Percentiles rank a stretch among this genome's conserved stretches.
These are phyloP conservation scores for Globisporangium cylindrosporum DNA, from an alignment of 352 stramenopile species.

Conservation along the genomic window DNA sequence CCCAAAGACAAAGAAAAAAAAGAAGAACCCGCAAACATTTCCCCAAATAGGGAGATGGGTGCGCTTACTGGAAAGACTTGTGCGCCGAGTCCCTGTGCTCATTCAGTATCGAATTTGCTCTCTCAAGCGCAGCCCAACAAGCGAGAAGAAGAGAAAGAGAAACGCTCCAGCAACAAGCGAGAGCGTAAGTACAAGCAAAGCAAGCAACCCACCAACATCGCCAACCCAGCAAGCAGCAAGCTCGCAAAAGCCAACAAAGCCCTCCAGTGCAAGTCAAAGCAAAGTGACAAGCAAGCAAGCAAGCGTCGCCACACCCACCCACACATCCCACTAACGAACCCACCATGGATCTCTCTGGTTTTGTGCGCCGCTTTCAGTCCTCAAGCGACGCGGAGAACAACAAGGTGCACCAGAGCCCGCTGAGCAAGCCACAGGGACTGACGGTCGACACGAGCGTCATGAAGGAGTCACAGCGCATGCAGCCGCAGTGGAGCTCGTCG, in stretches of 20 bases:
- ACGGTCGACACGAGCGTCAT: slow-evolving; percentile 51
- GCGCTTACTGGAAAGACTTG: not conserved
- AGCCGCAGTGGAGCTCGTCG: slow-evolving; percentile 23
- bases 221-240: slow-evolving; percentile 12
- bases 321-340: slow-evolving; percentile 3
- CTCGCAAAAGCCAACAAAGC: slow-evolving; percentile 3
- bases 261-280: not conserved
- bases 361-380: slow-evolving; percentile 35
- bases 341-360: slow-evolving; percentile 33
- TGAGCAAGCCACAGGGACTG: slow-evolving; percentile 26
- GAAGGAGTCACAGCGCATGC: slow-evolving; percentile 22
- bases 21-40: not conserved
- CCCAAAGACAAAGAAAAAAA: slow-evolving; percentile 3
- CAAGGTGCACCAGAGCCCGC: slow-evolving; percentile 13
- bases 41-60: not conserved
- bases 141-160: not conserved
- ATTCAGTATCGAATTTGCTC: slow-evolving; percentile 16
- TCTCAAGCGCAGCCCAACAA: not conserved
- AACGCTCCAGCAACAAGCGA: not conserved
- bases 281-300: slow-evolving; percentile 5
- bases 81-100: not conserved
- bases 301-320: not conserved
- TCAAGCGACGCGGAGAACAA: slow-evolving; percentile 17
- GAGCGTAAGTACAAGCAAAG: slow-evolving; percentile 4
- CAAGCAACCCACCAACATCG: slow-evolving; percentile 14